Evolutionary conservation across 1,284 basidiomycete species (phyloP), one percentile per base, ranked within the genome.

Genomic region (Tilletia horrida): DNA sequence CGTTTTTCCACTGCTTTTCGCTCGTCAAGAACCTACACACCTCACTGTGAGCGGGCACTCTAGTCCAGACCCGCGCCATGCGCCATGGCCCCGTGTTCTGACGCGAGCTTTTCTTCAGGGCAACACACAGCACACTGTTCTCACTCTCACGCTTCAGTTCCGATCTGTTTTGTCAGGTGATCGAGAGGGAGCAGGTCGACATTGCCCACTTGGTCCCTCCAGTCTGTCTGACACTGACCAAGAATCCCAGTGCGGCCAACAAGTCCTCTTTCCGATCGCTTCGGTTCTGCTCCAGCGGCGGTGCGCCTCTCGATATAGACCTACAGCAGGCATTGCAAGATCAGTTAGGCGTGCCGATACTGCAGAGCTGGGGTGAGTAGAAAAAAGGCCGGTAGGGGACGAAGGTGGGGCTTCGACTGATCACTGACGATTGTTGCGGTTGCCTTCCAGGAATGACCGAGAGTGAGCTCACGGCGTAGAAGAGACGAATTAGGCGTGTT

Each of bases 1-100:
- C 50, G 6, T 52, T 52, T 27, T 52, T 52, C 50, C 50, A 52
- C 13, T 52, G 50, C 50, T 52, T 52, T 27, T 52, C 50, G n/a
- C 50, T 52, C 21, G 50, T 52, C 50, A 52, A 52, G 21, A 52
- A 52, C 3, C 50, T 52, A 27, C 50, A 52, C 23, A 52, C 50
- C 21, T 52, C 50, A 8, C 23, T 52, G 50, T 52, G 50, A 52
- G 50, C 25, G 21, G 7, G 16, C 6, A 48, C 7, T 18, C 45
- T n/a, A 18, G 45, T n/a, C n/a, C n/a, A n/a, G n/a, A n/a, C n/a
- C n/a, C n/a, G n/a, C n/a, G n/a, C n/a, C n/a, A n/a, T n/a, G n/a
- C n/a, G n/a, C n/a, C n/a, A n/a, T n/a, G n/a, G n/a, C n/a, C n/a
- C n/a, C 45, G 6, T 18, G 4, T 23, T 48, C 45, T 7, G 18